A percentile compares a stretch with the other conserved stretches of the same genome.
These are phyloP conservation scores for Aspergillus fischeri DNA, from an alignment of 2,329 filamentous ascomycete genomes.

Conservation along the genomic window DNA sequence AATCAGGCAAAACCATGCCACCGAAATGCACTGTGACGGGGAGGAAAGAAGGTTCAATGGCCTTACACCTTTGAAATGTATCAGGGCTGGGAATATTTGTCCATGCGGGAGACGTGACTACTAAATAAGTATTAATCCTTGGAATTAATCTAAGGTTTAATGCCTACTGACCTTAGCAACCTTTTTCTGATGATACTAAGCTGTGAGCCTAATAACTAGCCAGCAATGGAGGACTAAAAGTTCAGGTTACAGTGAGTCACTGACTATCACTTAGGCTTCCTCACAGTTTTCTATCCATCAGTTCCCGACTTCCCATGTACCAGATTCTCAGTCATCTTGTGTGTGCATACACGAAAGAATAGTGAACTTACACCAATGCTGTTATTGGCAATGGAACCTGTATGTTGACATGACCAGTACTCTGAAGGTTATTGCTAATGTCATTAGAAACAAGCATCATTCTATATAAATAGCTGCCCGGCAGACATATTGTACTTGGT, in stretches of 20 bases:
- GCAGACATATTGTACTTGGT: conserved; percentile 13
- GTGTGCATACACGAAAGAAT: not conserved
- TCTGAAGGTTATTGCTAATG: not conserved
- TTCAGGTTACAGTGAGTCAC: not conserved
- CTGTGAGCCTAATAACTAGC: not conserved
- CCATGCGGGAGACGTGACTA: too few species aligned
- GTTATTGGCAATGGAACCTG: not conserved
- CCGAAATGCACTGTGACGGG: too few species aligned
- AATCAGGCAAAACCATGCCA: too few species aligned
- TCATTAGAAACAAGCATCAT: not conserved
- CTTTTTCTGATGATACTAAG: too few species aligned
- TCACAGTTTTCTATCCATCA: not conserved
- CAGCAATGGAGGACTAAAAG: not conserved
- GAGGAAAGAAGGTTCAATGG: too few species aligned
- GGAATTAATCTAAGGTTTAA: too few species aligned
- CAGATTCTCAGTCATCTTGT: not conserved
- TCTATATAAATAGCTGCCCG: conserved; percentile 5
- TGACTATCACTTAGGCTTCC: not conserved
- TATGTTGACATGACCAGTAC: not conserved
- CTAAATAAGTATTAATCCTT: too few species aligned
- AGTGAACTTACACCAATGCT: not conserved
- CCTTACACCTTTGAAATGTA: too few species aligned
- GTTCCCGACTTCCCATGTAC: not conserved
- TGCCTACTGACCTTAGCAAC: too few species aligned
- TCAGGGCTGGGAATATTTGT: too few species aligned